Evolutionary conservation across 306 rosid genomes (phyloP), one percentile per base, ranked within the genome.

Genomic region (Acacia melanoxylon): DNA sequence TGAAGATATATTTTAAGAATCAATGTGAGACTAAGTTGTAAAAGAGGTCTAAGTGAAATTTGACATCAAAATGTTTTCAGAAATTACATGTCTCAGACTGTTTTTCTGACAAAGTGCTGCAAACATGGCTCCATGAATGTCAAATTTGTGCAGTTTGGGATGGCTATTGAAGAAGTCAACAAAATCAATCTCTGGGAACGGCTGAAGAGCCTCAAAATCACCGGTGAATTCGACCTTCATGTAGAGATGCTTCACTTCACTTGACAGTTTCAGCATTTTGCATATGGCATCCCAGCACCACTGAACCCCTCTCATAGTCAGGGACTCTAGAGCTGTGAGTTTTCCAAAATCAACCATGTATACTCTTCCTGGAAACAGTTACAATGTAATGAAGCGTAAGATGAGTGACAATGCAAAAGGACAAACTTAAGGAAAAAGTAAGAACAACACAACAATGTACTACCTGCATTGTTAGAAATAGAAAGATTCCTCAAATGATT

Each of bases 161-260:
- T 96, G 97, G 76, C 84, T 90, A 80, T 92, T 93, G 90, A 96
- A 96, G 81, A 96, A 93, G 3, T 96, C 98, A 74, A 92, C 99
- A 22, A 93, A 92, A 82, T 96, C 98, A 72, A 96, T 86, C 85
- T 93, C 99, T 20, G 99, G 98, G 78, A 96, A 96, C 29, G 99
- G 97, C 74, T 87, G 92, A 86, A 95, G 98, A 3, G 87, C 86
- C 46, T 92, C 98, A 65, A 72, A 89, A 86, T 93, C 94, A 54
- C 99, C 99, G 5, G 97, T 87, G 86, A 96, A 96, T 84, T 96
- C 99, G 42, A 96, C 97, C 92, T 92, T 96, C 98, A 96, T 96
- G 46, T 45, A 92, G 29, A 96, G 97, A 81, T 96, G 97, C 80
- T 91, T 92, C 90, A 93, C 99, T 73, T 90, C 94, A 62, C 92